Evolutionary conservation across 2,329 filamentous ascomycete species (phyloP).

Genomic region (Microsporum canis): DNA sequence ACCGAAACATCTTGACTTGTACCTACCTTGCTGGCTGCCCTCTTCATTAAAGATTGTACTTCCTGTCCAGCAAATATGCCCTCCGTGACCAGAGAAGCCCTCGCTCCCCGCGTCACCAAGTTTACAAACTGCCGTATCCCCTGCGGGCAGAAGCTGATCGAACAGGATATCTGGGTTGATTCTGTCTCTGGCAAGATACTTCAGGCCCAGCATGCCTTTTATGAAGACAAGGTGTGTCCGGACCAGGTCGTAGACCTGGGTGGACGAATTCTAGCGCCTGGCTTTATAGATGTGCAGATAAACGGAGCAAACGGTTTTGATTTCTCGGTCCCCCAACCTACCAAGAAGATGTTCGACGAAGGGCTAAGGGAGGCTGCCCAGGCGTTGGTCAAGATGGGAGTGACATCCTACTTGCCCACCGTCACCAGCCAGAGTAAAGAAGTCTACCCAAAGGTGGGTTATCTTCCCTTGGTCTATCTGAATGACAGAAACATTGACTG

Average conservation of each 20-base stretch:
- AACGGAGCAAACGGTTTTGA: slow-evolving; percentile 91
- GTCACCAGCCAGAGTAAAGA: slow-evolving; percentile 65
- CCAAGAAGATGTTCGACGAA: slow-evolving; percentile 58
- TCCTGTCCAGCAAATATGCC: slow-evolving; percentile 6
- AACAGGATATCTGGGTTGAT: slow-evolving; percentile 81
- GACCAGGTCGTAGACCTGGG: slow-evolving; percentile 67
- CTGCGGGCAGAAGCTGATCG: slow-evolving; percentile 54
- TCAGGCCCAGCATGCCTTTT: slow-evolving; percentile 51
- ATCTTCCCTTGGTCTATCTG: neutral
- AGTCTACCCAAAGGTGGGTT: slow-evolving; percentile 61
- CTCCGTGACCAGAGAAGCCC: slow-evolving; percentile 8
- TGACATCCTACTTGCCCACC: slow-evolving; percentile 80
- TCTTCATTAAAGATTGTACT: neutral
- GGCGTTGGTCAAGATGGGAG: slow-evolving; percentile 62
- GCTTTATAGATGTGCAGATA: slow-evolving; percentile 82
- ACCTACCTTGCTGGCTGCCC: neutral
- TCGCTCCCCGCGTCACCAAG: slow-evolving; percentile 54
- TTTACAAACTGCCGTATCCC: slow-evolving; percentile 80
- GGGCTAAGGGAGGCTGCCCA: slow-evolving; percentile 61
- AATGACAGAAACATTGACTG: neutral
- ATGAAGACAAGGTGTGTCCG: slow-evolving; percentile 41
- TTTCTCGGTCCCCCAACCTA: slow-evolving; percentile 63
- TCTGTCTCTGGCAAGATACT: slow-evolving; percentile 71
- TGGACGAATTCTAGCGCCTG: slow-evolving; percentile 72
- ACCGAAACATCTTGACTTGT: neutral